Base-by-base conservation (phyloP, 805 yeast genomes). In the Yamadazyma laniorum region DNA sequence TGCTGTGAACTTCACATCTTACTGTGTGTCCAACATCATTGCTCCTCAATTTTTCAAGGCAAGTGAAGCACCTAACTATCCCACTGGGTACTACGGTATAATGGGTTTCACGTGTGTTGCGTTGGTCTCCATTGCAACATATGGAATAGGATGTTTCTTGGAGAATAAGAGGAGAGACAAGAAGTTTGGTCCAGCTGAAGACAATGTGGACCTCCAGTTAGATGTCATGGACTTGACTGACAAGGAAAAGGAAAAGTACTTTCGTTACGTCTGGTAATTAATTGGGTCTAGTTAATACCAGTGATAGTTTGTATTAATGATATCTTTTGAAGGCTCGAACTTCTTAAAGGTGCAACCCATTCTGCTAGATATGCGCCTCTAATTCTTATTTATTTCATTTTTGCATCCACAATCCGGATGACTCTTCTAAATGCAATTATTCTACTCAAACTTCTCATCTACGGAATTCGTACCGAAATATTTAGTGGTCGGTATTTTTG, bases 111-210 rank as follows among this genome's bases (percentile, higher is more conserved):
- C 74, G 72, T 30, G 61, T 68, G 32, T 69, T 66, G 1, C 69
- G 67, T 48, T 56, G 64, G 29, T 77, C 73, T 26, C 47, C 64
- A 37, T 65, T 66, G 34, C 55, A 67, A 21, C 52, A 62, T 32
- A 63, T 75, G 35, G 72, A 75, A 5, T 61, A 26, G 51, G 74
- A 19, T 67, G 74, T 26, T 63, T 56, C 39, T 59, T 56, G 48
- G 84, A 80, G 52, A 83, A 83, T 53, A 55, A 51, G 14, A 60
- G 54, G 39, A 72, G 82, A 52, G 83, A 76, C 39, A 63, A 58
- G 19, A 66, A 65, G 27, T 44, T 34, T 7, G 38, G 40, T 5
- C 43, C 34, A 18, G 46, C 55, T 28, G 59, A 59, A 28, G 55
- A 47, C 16, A 47, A 44, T 32, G 41, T 50, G 18, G 68, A 65